Evolutionary conservation across 305 asterid species (phyloP), one percentile per base, ranked within the genome.

Genomic region (Fraxinus velutina): DNA sequence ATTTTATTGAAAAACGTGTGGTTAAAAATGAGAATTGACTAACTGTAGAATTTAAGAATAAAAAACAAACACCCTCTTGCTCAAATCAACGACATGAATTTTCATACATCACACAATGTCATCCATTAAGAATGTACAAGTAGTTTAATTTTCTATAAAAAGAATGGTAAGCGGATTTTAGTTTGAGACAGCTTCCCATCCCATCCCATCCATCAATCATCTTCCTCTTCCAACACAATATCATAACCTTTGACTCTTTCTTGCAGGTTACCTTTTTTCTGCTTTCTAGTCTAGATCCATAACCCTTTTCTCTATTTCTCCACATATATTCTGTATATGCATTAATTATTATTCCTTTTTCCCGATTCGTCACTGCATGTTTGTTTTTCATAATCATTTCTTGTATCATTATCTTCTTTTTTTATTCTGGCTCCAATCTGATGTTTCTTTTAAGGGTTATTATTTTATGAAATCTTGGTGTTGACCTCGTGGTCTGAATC

Each of bases 371-470:
- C 57, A 47, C 57, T 13, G 57, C 57, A 47, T 47, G 57, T 47
- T 39, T 68, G 70, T 60, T 7, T 36, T 36, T 57, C 47, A 27
- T 81, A 68, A 21, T 78, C 66, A 21, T 77, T 79, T 76, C 50
- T n/a, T 76, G 52, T 76, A 32, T 60, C 47, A 33, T 57, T 55
- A 82, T 36, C 42, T 83, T 75, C 74, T 30, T 78, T 47, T 29
- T 52, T 60, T 55, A 30, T 72, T 64, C 44, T 68, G 64, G 34
- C n/a, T 72, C 84, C 78, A 87, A 84, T 88, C 89, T 84, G 86
- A 71, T 76, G 42, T 52, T 55, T 52, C 6, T 30, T 64, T 37
- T 7, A 37, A 21, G 19, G 6, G 27, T 78, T 22, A 62, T 5
- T 70, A 1, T 36, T 17, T 47, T 44, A 68, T 37, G 27, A 3